Conservation (phyloP, 83 land plant species). For the Diphasiastrum complanatum region DNA sequence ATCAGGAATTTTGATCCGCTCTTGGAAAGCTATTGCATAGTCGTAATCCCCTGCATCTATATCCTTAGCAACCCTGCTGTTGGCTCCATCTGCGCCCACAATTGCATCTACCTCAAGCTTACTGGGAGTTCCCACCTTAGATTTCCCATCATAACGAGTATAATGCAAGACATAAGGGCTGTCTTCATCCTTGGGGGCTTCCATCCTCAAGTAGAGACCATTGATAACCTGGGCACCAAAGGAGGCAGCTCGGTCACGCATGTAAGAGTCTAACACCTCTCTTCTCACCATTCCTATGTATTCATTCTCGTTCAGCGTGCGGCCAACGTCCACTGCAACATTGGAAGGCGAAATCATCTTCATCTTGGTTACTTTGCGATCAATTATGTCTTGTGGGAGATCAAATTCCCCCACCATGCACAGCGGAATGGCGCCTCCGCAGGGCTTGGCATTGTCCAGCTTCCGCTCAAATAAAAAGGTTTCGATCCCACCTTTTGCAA, state of each 20-base stretch:
- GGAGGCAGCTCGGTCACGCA: constrained; percentile 53
- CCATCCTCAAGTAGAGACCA: constrained; percentile 66
- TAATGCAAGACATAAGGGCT: constrained; percentile 58
- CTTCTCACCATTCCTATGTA: constrained; percentile 89
- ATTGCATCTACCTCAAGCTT: constrained; percentile 67
- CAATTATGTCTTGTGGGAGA: constrained; percentile 77
- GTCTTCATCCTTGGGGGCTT: constrained; percentile 36
- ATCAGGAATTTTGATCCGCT: constrained; percentile 68
- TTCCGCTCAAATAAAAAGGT: constrained; percentile 76
- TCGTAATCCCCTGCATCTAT: constrained; percentile 72
- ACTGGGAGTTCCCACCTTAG: constrained; percentile 16
- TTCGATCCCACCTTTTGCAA: constrained; percentile 66
- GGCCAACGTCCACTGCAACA: constrained; percentile 82
- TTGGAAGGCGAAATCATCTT: constrained; percentile 96
- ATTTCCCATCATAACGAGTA: constrained; percentile 32
- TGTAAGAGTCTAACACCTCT: constrained; percentile 65
- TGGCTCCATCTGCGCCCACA: constrained; percentile 94
- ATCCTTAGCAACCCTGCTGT: constrained; percentile 66
- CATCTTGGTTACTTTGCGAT: constrained; percentile 88
- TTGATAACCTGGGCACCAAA: constrained; percentile 62
- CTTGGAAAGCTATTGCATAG: constrained; percentile 86
- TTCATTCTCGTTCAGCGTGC: constrained; percentile 62
- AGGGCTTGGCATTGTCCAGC: constrained; percentile 77
- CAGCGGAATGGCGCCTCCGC: constrained; percentile 91
- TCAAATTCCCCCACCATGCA: constrained; percentile 92